phyloP scores from a whole-genome alignment of 169 alveolate genomes.

The Plasmodium cynomolgi region DNA sequence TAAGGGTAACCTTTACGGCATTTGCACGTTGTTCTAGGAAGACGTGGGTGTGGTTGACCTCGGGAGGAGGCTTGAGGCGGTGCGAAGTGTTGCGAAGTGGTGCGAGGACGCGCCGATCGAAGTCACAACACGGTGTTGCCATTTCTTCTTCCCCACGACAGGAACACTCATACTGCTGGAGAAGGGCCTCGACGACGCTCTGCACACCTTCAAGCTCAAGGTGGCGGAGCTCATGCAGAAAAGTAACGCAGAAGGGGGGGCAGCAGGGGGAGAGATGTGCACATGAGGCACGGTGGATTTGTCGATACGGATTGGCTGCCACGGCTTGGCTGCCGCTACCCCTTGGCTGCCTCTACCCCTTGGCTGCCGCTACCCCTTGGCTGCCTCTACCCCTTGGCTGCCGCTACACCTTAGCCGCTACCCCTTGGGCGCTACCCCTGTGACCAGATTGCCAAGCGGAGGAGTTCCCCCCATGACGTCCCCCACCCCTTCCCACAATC shows the following conservation, averaged over 20 bases:
- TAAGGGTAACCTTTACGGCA: background rate
- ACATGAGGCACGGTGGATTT: no score
- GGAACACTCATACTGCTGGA: constrained; percentile 25
- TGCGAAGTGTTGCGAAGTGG: no score
- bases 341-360: no score
- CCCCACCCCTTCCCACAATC: background rate
- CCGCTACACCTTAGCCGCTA: no score
- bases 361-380: no score
- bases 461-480: background rate
- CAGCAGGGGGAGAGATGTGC: background rate
- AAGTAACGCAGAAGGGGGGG: background rate
- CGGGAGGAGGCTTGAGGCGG: no score
- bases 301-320: no score
- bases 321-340: no score
- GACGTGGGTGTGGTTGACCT: no score
- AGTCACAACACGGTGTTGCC: background rate
- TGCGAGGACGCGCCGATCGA: background rate
- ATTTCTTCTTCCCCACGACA: background rate
- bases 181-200: background rate
- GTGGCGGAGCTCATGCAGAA: constrained; percentile 36
- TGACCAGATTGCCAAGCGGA: no score
- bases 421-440: background rate
- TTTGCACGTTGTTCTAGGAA: background rate
- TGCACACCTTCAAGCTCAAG: constrained; percentile 26
- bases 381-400: no score